phyloP scores from a whole-genome alignment of 1,139 yeast species.

The Geotrichum aggregatum region DNA sequence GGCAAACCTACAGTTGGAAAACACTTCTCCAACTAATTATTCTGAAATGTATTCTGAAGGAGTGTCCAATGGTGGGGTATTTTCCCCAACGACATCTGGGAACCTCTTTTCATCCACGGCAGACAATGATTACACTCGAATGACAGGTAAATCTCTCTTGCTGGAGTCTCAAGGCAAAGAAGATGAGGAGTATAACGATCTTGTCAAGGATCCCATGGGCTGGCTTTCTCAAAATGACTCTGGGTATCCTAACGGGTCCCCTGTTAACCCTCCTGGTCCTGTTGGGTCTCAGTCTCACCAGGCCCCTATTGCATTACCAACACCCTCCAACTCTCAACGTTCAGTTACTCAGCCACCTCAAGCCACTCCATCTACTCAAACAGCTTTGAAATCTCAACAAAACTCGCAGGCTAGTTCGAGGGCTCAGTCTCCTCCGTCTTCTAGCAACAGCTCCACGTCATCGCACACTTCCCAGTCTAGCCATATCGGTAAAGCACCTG shows the following conservation, averaged over 20 bases:
- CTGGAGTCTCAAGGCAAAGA: slow-evolving; percentile 36
- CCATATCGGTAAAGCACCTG: neutral
- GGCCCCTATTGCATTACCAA: neutral
- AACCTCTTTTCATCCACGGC: slow-evolving; percentile 29
- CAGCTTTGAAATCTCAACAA: slow-evolving; percentile 14
- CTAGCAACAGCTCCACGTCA: slow-evolving; percentile 5
- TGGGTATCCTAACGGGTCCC: slow-evolving; percentile 24
- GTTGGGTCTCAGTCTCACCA: slow-evolving; percentile 14
- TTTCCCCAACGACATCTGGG: slow-evolving; percentile 35
- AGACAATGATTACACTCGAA: slow-evolving; percentile 19
- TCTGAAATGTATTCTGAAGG: slow-evolving; percentile 20
- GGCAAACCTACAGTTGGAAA: slow-evolving; percentile 19
- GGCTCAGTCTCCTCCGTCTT: slow-evolving; percentile 15
- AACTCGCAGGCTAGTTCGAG: slow-evolving; percentile 8
- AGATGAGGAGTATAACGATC: slow-evolving; percentile 33
- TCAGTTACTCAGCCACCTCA: neutral
- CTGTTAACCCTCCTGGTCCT: slow-evolving; percentile 35
- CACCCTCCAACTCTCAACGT: slow-evolving; percentile 7
- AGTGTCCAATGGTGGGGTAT: slow-evolving; percentile 23
- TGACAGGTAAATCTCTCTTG: slow-evolving; percentile 34
- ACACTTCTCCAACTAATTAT: slow-evolving; percentile 22
- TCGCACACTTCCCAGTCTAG: slow-evolving; percentile 5
- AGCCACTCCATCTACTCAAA: neutral
- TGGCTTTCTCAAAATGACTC: slow-evolving; percentile 26
- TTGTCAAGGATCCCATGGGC: slow-evolving; percentile 35